Conservation (phyloP, 129 eudicot species). For the Sambucus nigra region DNA sequence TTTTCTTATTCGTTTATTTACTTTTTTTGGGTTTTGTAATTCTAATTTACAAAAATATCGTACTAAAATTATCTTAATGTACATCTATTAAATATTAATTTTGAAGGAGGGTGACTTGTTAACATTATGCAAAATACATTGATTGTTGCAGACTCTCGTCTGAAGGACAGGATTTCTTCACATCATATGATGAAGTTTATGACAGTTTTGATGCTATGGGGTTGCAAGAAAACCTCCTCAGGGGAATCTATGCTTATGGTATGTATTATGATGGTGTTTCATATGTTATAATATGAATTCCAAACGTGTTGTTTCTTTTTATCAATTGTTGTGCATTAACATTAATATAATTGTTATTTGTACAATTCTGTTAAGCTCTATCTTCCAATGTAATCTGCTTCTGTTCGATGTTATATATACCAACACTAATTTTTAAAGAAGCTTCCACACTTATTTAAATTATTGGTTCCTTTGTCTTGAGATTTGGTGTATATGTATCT, state of each 20-base stretch:
- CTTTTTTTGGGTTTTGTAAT: background rate
- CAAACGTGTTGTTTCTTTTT: background rate
- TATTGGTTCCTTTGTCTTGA: background rate
- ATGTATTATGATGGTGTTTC: background rate
- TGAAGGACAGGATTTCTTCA: constrained; percentile 62
- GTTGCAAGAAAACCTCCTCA: constrained; percentile 68
- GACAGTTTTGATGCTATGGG: constrained; percentile 82
- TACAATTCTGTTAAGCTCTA: background rate
- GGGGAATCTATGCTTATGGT: constrained; percentile 89
- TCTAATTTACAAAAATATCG: background rate
- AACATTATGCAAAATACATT: background rate
- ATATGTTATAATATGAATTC: background rate
- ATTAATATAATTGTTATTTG: background rate
- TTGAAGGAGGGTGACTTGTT: background rate
- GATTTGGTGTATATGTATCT: background rate
- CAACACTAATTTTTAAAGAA: background rate
- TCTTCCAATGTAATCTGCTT: no score
- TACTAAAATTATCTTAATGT: background rate
- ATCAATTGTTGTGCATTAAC: background rate
- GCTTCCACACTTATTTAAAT: background rate
- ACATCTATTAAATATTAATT: background rate
- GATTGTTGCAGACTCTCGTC: constrained; percentile 34
- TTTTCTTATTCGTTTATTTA: background rate
- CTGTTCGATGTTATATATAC: background rate
- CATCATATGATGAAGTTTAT: constrained; percentile 59